Base-by-base conservation (phyloP, 306 rosid species). In the Cicer judaicum region DNA sequence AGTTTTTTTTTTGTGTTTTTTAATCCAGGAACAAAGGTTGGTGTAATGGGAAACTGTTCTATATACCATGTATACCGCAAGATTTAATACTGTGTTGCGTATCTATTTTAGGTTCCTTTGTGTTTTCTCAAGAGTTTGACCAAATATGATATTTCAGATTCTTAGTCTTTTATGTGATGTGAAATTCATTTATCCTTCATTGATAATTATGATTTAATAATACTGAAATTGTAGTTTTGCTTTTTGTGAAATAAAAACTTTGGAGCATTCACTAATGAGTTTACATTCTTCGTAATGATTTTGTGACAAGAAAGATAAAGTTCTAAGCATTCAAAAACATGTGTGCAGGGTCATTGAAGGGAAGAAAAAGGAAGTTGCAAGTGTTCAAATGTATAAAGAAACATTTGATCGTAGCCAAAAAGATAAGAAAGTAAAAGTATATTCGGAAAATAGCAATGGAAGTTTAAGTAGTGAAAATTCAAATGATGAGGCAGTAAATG, bases 341-440 rank as follows among this genome's bases (percentile, higher is more conserved):
- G 18, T 12, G 43, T 34, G 77, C 67, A 82, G 78, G 72, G 24
- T 71, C 57, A 5, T 67, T 44, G 74, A 76, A 77, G 74, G 77
- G 54, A 64, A 19, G 65, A 73, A 15, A 75, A 71, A 7, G 78
- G 76, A 78, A 79, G 59, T 41, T 54, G 61, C 62, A 80, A 68
- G 78, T 53, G 56, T 62, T 75, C 80, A 70, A 75, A 73, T 59
- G 75, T 64, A 34, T 43, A 34, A 60, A 49, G 78, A 82, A 53
- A 48, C 56, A 62, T 38, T 62, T 72, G 72, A 81, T 84, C 40
- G 18, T 42, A 70, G 72, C 54, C 62, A 34, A 46, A 44, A 81
- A 40, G 57, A 29, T n/a, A 36, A 73, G 72, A 53, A 62, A n/a
- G 57, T 10, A 8, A 73, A 57, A 40, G 24, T 6, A 56, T 12